phyloP scores from a whole-genome alignment of 1,284 basidiomycete genomes.

The Pisolithus thermaeus region DNA sequence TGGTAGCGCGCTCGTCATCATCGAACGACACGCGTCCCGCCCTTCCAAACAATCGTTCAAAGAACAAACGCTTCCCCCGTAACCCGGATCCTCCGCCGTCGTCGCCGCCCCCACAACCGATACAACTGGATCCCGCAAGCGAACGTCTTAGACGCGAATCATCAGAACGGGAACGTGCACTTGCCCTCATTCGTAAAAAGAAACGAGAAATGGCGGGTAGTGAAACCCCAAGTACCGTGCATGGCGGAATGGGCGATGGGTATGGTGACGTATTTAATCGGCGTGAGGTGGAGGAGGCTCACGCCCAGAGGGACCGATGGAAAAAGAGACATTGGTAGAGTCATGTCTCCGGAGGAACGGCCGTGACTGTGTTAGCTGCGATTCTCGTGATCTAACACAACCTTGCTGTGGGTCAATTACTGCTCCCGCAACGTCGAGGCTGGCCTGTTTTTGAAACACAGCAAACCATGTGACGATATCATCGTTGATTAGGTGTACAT shows the following conservation, averaged over 20 bases:
- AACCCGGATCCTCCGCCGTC: slow-evolving; percentile 7
- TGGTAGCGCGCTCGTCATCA: slow-evolving; percentile 37
- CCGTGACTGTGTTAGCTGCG: no score
- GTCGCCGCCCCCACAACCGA: slow-evolving; percentile 20
- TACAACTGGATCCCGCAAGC: slow-evolving; percentile 37
- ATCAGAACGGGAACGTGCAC: slow-evolving; percentile 65
- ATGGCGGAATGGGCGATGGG: slow-evolving; percentile 44
- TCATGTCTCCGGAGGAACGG: no score
- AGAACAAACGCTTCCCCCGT: slow-evolving; percentile 8
- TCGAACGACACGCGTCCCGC: slow-evolving; percentile 5
- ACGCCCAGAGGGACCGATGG: slow-evolving; percentile 29
- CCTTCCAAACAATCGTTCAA: slow-evolving; percentile 6
- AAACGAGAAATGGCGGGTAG: slow-evolving; percentile 56
- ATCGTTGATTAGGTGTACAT: no score
- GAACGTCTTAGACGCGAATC: slow-evolving; percentile 64
- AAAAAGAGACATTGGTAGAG: slow-evolving; percentile 12
- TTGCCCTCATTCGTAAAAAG: slow-evolving; percentile 59
- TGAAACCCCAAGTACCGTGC: slow-evolving; percentile 64
- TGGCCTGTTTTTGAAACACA: no score
- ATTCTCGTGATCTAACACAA: no score
- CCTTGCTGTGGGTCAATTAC: no score
- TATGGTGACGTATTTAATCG: slow-evolving; percentile 71
- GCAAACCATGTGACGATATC: no score
- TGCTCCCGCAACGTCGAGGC: no score
- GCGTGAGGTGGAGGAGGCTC: slow-evolving; percentile 65